Conservation (phyloP, 257 asterid species). For the Euphrasia confusa region DNA sequence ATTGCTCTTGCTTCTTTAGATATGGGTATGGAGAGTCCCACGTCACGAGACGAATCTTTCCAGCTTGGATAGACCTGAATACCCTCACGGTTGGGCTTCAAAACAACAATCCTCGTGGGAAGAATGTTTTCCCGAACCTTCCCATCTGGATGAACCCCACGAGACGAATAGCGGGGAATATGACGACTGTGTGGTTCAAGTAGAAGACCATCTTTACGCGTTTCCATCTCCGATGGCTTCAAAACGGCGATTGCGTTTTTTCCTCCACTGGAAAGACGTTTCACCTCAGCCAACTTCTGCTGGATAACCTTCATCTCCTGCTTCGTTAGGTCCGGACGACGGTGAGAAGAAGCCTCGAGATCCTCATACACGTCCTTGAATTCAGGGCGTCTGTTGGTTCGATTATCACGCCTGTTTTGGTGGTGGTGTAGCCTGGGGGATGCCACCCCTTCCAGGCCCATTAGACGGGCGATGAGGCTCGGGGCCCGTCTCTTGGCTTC, state of each 20-base stretch:
- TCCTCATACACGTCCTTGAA: constrained; percentile 84
- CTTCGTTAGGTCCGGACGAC: constrained; percentile 43
- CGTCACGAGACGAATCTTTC: constrained; percentile 34
- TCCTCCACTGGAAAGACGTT: constrained; percentile 39
- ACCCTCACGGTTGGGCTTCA: constrained; percentile 59
- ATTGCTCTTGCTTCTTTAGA: constrained; percentile 58
- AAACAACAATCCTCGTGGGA: constrained; percentile 77
- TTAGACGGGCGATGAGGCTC: constrained; percentile 66
- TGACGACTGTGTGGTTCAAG: constrained; percentile 44
- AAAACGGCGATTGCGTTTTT: constrained; percentile 44
- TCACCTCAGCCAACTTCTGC: constrained; percentile 51
- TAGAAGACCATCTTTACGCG: constrained; percentile 70
- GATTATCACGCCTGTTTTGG: no score
- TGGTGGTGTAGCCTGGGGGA: constrained; percentile 25
- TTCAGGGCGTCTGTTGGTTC: constrained; percentile 40
- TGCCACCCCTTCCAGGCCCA: constrained; percentile 81
- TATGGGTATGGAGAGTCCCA: constrained; percentile 34
- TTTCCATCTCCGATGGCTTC: constrained; percentile 32
- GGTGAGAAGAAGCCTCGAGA: constrained; percentile 65
- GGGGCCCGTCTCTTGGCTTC: constrained; percentile 58
- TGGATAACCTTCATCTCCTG: constrained; percentile 50
- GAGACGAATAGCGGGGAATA: constrained; percentile 34
- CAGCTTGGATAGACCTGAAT: constrained; percentile 28
- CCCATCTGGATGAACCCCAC: constrained; percentile 32
- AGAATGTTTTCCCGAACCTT: constrained; percentile 31